These are phyloP conservation scores for Cryptosporidium meleagridis DNA, from an alignment of 169 alveolate species.

Conservation along the genomic window DNA sequence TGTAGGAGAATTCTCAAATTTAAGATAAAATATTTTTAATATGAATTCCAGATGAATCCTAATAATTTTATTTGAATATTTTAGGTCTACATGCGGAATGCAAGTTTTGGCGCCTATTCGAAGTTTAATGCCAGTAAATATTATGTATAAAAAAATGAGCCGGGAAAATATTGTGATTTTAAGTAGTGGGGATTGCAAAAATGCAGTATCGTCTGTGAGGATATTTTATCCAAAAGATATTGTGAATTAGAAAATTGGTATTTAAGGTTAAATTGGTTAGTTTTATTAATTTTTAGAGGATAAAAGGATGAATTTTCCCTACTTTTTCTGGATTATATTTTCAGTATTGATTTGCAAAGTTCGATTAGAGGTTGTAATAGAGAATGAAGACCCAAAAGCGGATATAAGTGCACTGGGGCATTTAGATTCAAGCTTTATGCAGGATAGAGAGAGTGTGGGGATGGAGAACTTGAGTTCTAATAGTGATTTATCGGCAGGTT, in stretches of 20 bases:
- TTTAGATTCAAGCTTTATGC: not conserved
- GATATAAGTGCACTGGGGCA: not conserved
- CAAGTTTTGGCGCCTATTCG: not conserved
- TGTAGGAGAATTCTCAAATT: too few relatives aligned
- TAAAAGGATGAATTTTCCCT: not conserved
- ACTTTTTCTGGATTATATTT: not conserved
- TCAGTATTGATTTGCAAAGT: not conserved
- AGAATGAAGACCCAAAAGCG: not conserved
- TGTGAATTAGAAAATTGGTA: not conserved
- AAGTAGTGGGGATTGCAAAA: not conserved
- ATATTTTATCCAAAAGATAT: conserved; percentile 2
- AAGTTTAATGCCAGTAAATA: not conserved
- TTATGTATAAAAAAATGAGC: not conserved
- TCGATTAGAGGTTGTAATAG: not conserved
- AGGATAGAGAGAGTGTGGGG: not conserved
- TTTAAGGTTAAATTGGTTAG: not conserved
- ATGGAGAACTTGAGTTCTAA: not conserved
- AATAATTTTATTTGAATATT: not conserved
- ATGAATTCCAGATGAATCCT: too few relatives aligned
- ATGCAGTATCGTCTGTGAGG: not conserved
- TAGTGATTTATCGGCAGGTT: not conserved
- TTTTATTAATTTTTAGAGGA: not conserved
- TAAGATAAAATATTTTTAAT: too few relatives aligned
- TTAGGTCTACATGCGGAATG: not conserved
- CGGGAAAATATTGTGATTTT: not conserved